These are phyloP conservation scores for Saturnispora galanensis DNA, from an alignment of 805 yeast genomes.

Conservation along the genomic window DNA sequence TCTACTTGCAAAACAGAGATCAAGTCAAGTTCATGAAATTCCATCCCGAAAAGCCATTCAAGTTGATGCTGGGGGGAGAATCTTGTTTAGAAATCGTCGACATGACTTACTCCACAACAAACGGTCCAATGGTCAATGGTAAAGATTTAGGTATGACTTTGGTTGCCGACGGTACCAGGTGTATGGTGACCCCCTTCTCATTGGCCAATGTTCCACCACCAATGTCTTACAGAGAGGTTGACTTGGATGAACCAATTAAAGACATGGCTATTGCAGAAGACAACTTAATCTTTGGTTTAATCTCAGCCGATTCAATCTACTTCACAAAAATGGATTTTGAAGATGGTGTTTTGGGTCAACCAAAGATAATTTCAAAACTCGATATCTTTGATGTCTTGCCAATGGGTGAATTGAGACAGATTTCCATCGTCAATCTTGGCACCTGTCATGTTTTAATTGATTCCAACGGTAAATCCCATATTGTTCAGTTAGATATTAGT, in stretches of 20 bases:
- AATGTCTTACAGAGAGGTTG: slow-evolving; percentile 59
- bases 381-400: slow-evolving; percentile 31
- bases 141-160: slow-evolving; percentile 68
- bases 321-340: slow-evolving; percentile 38
- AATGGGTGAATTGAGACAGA: slow-evolving; percentile 40
- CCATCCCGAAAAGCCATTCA: slow-evolving; percentile 84
- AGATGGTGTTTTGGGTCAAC: slow-evolving; percentile 35
- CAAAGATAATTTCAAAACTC: slow-evolving; percentile 31
- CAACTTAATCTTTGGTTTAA: slow-evolving; percentile 49
- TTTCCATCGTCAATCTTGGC: slow-evolving; percentile 44
- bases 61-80: slow-evolving; percentile 55
- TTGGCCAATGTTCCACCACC: slow-evolving; percentile 95
- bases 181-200: slow-evolving; percentile 71
- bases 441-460: slow-evolving; percentile 54
- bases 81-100: slow-evolving; percentile 51
- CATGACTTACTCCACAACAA: slow-evolving; percentile 48
- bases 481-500: slow-evolving; percentile 34
- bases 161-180: slow-evolving; percentile 68
- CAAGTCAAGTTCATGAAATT: slow-evolving; percentile 46
- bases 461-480: slow-evolving; percentile 28
- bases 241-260: slow-evolving; percentile 41
- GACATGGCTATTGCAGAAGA: slow-evolving; percentile 57
- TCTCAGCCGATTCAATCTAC: slow-evolving; percentile 38
- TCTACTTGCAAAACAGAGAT: slow-evolving; percentile 28
- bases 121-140: slow-evolving; percentile 64